These are phyloP conservation scores for Arthrobotrys conoides DNA, from an alignment of 2,329 filamentous ascomycete genomes.

Conservation along the genomic window DNA sequence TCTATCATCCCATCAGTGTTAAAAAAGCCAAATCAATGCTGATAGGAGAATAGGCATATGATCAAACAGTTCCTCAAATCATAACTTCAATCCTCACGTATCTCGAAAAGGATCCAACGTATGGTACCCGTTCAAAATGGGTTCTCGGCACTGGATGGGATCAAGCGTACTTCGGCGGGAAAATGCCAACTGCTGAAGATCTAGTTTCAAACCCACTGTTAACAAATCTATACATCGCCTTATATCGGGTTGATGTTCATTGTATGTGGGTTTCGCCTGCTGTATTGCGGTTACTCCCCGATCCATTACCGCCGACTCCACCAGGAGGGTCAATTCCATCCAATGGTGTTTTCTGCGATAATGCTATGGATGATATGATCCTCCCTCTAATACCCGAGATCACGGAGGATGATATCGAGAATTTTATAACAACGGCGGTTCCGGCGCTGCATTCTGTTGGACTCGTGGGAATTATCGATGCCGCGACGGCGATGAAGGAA, in stretches of 20 bases:
- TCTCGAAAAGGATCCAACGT: slow-evolving; percentile 69
- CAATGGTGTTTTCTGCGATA: slow-evolving; percentile 80
- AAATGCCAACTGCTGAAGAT: slow-evolving; percentile 76
- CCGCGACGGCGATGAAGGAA: slow-evolving; percentile 72
- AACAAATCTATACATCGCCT: slow-evolving; percentile 75
- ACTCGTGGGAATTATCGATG: slow-evolving; percentile 79
- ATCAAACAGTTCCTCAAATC: slow-evolving; percentile 67
- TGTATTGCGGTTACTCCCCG: slow-evolving; percentile 74
- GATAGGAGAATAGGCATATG: slow-evolving; percentile 11
- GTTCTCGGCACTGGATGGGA: slow-evolving; percentile 79
- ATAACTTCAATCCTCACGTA: slow-evolving; percentile 72
- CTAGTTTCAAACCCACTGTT: slow-evolving; percentile 72
- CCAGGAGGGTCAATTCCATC: slow-evolving; percentile 78
- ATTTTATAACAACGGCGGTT: slow-evolving; percentile 75
- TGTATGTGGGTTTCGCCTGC: slow-evolving; percentile 78
- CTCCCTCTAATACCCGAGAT: slow-evolving; percentile 74
- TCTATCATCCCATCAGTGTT: slow-evolving; percentile 68
- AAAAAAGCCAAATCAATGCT: slow-evolving; percentile 61
- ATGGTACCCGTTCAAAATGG: slow-evolving; percentile 74
- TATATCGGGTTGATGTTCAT: slow-evolving; percentile 79
- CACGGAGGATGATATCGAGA: slow-evolving; percentile 70
- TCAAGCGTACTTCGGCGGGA: slow-evolving; percentile 74
- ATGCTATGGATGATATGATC: slow-evolving; percentile 76
- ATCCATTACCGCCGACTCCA: slow-evolving; percentile 68
- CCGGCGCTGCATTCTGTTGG: slow-evolving; percentile 75